phyloP scores from a whole-genome alignment of 441 rosid genomes.

The Capsella rubella region DNA sequence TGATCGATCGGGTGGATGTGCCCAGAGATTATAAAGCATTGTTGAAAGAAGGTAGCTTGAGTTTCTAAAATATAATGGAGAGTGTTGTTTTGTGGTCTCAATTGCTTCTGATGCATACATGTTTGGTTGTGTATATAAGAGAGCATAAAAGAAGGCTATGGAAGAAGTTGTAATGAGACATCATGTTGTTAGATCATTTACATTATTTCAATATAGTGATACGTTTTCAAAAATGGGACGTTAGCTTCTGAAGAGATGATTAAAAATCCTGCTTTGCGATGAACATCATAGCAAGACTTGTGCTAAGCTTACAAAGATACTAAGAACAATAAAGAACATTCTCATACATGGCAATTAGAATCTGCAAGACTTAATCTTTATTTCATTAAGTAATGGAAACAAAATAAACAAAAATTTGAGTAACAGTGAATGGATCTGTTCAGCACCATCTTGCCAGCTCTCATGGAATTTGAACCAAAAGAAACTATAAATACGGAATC shows the following conservation, averaged over 20 bases:
- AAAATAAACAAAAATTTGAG: slow-evolving; percentile 37
- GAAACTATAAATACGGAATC: slow-evolving; percentile 29
- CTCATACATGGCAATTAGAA: slow-evolving; percentile 8
- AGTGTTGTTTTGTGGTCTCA: slow-evolving; percentile 17
- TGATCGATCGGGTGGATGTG: slow-evolving; percentile 62
- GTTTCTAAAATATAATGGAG: slow-evolving; percentile 26
- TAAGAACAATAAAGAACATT: neutral
- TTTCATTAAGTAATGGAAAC: slow-evolving; percentile 26
- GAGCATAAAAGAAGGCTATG: slow-evolving; percentile 23
- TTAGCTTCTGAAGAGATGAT: neutral
- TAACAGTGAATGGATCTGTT: slow-evolving; percentile 28
- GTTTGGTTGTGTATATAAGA: slow-evolving; percentile 27
- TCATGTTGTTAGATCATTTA: slow-evolving; percentile 23
- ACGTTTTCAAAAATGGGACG: neutral
- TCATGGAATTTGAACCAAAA: slow-evolving; percentile 17
- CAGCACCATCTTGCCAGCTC: slow-evolving; percentile 29
- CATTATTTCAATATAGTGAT: slow-evolving; percentile 27
- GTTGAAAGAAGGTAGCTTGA: slow-evolving; percentile 43
- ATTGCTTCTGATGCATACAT: slow-evolving; percentile 20
- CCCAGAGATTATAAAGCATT: slow-evolving; percentile 43
- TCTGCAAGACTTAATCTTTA: slow-evolving; percentile 29
- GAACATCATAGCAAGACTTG: neutral
- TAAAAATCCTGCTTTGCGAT: neutral
- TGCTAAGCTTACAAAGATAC: neutral
- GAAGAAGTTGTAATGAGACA: slow-evolving; percentile 17